Evolutionary conservation across 768 basidiomycete genomes (phyloP).

Genomic region (Tricholoma matsutake): DNA sequence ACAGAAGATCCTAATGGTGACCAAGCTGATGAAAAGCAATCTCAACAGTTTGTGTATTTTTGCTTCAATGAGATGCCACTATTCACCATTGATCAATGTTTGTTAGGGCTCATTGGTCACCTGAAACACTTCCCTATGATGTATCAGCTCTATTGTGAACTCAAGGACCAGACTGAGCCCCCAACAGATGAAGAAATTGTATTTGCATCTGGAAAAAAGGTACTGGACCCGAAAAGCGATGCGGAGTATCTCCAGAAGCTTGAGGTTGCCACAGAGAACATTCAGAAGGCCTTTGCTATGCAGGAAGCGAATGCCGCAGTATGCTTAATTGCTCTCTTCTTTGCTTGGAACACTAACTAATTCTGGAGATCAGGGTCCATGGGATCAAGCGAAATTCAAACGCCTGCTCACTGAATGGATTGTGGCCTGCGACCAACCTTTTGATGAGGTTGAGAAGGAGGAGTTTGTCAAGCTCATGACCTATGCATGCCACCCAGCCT

Average conservation of each 20-base stretch:
- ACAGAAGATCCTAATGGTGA: conserved; percentile 13
- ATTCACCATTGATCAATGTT: too few relatives aligned
- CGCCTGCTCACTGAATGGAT: neutral
- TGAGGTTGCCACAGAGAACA: neutral
- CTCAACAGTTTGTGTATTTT: conserved; percentile 6
- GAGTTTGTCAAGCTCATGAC: neutral
- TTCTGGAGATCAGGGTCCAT: neutral
- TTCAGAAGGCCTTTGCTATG: neutral
- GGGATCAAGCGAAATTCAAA: conserved; percentile 2
- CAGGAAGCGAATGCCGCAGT: neutral
- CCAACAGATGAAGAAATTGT: neutral
- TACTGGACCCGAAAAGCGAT: neutral
- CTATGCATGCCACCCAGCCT: neutral
- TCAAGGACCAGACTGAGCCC: neutral
- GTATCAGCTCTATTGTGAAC: neutral
- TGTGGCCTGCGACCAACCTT: neutral
- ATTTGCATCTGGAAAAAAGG: neutral
- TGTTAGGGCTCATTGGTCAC: neutral
- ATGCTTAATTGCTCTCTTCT: too few relatives aligned
- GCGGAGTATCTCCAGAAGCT: neutral
- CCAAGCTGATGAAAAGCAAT: conserved; percentile 9
- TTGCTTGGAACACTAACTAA: neutral
- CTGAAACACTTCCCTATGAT: neutral
- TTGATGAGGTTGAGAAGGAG: neutral
- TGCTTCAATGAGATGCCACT: neutral